Conservation (phyloP, 139 green algal genomes). For the Axilococcus clingmanii region DNA sequence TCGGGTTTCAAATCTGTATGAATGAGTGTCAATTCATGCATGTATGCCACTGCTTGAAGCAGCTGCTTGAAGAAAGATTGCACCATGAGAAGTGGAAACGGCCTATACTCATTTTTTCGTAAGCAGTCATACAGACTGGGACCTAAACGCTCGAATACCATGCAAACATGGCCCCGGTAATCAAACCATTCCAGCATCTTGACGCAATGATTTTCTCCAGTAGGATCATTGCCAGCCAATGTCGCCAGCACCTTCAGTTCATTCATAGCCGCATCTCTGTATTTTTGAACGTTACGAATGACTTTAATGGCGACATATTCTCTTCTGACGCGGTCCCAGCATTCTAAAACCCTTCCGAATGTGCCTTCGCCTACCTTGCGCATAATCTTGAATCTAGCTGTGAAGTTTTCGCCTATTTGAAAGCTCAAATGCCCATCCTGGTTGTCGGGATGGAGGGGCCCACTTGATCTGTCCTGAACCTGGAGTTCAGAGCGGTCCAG, state of each 20-base stretch:
- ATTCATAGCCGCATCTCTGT: slow-evolving; percentile 89
- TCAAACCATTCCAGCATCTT: slow-evolving; percentile 90
- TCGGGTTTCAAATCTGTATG: slow-evolving; percentile 99
- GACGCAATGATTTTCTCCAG: slow-evolving; percentile 55
- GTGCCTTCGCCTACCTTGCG: slow-evolving; percentile 91
- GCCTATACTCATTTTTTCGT: slow-evolving; percentile 80
- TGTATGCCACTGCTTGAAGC: slow-evolving; percentile 67
- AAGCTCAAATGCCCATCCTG: slow-evolving; percentile 78
- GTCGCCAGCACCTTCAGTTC: slow-evolving; percentile 88
- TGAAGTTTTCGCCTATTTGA: slow-evolving; percentile 76
- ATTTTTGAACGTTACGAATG: slow-evolving; percentile 82
- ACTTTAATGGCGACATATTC: slow-evolving; percentile 92
- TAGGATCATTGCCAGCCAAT: slow-evolving; percentile 63
- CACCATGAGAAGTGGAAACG: slow-evolving; percentile 79
- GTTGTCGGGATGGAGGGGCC: slow-evolving; percentile 5
- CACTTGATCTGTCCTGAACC: background rate
- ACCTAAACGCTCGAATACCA: slow-evolving; percentile 97
- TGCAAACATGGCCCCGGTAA: slow-evolving; percentile 95
- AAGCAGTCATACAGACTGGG: slow-evolving; percentile 94
- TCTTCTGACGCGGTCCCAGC: slow-evolving; percentile 84
- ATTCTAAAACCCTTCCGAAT: slow-evolving; percentile 93
- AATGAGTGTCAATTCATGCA: slow-evolving; percentile 85
- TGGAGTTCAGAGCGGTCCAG: background rate
- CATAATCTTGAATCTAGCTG: slow-evolving; percentile 83
- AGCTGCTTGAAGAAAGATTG: slow-evolving; percentile 67